Evolutionary conservation across 1,139 yeast species (phyloP).

Genomic region (Blastobotrys illinoisensis): DNA sequence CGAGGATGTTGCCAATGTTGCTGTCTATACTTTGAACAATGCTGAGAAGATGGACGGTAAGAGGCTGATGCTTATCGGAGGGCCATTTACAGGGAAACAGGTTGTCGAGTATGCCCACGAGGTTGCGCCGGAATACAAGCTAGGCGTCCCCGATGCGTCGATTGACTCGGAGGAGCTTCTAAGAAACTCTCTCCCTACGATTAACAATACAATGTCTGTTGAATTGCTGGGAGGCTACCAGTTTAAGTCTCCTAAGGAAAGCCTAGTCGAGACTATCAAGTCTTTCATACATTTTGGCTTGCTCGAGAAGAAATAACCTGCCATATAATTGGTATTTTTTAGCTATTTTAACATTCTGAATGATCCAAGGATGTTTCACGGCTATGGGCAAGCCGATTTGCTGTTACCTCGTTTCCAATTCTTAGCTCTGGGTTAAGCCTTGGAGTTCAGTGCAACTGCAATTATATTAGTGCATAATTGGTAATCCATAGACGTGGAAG

Average conservation of each 20-base stretch:
- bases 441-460: too few species aligned
- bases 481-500: too few species aligned
- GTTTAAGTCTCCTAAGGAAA: neutral
- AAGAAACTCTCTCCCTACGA: neutral
- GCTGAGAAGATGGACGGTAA: neutral
- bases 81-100: conserved; percentile 2
- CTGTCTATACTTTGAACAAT: conserved; percentile 1
- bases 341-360: too few species aligned
- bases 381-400: too few species aligned
- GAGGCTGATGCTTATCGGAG: conserved; percentile 3
- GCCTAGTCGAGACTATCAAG: neutral
- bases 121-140: neutral
- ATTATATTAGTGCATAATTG: too few species aligned
- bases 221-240: neutral
- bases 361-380: too few species aligned
- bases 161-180: conserved; percentile 1
- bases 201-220: neutral
- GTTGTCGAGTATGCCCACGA: conserved; percentile 5
- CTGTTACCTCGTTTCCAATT: too few species aligned
- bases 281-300: neutral
- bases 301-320: neutral
- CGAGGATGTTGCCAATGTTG: conserved; percentile 6
- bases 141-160: conserved; percentile 3
- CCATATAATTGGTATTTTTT: neutral
- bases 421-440: too few species aligned